Base-by-base conservation (phyloP, 192 early-diverging fungal species). In the Spizellomyces punctatus region DNA sequence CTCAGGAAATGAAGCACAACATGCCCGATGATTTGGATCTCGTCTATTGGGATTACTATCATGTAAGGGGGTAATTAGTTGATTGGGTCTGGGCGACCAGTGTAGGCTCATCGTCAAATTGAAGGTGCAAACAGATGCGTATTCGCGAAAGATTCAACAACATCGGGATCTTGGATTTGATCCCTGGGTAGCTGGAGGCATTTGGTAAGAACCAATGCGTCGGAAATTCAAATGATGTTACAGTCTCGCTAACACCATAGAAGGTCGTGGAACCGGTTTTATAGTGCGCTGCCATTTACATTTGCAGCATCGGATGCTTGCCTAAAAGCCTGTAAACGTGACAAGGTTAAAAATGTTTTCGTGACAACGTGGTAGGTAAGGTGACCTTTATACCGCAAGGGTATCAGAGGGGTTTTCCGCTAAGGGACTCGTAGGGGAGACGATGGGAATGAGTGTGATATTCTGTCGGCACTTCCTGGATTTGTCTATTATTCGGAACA, bases 11-110 rank as follows among this genome's bases (percentile, higher is more conserved):
- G 56, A 74, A 81, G 5, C 81, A 77, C 47, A 82, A 77, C 42
- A 78, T 94, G 50, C 93, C 93, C 54, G 63, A 74, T 5, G 85
- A 87, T 61, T 74, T 90, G 10, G 86, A 91, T 41, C 79, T 93
- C 44, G 86, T 94, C 17, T 95, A 90, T 59, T 95, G 94, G 94
- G 92, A 95, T 73, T 95, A 94, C 69, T 94, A 94, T 71, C 92
- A 94, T 73, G 61, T 36, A 36, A 36, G 27, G 27, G 1, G 0
- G 27, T 36, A 36, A 36, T 3, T 63, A 4, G 8, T 59, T 22
- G 16, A n/a, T n/a, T 0, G 19, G 19, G 43, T 72, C 12, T 75
- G 16, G 27, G 43, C 6, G 14, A 5, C 27, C 27, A 36, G 3
- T 36, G 27, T 36, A 36, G 3, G 0, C 27, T 36, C 27, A 36